Evolutionary conservation across 495 filamentous ascomycete genomes (phyloP), one percentile per base, ranked within the genome.

Genomic region (Xanthoparmelia taractica): DNA sequence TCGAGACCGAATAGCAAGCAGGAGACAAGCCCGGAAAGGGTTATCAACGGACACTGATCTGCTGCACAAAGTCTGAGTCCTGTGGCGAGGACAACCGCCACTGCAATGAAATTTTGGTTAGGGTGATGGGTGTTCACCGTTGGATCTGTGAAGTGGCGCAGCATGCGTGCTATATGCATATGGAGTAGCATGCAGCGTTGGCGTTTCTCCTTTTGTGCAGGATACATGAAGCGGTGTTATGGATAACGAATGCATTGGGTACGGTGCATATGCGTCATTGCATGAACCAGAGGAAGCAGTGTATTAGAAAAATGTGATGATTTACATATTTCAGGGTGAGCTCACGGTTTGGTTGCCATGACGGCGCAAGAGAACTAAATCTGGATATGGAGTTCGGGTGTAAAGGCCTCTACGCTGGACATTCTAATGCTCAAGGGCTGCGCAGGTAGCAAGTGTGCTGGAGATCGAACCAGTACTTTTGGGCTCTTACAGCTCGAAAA

Each of bases 151-250:
- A 54, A n/a, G 17, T 8, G 17, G 29, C 27, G 50, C 27, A 54
- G 50, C 50, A 33, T 33, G 45, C 45, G 27, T 29, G 45, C 13
- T n/a, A 13, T 50, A 27, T 50, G 50, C 17, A 31, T 31, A 4
- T 29, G 48, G 48, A 31, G 48, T 27, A 52, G 48, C 50, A 54
- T 54, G 50, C 50, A 54, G 50, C 50, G 27, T 33, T 33, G 50
- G 50, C 50, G 50, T 54, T 54, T 54, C 17, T 31, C 31, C 8
- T 52, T 17, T 11, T 27, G 17, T 54, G 29, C 50, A 54, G 27
- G 15, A 54, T 54, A 33, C 25, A 29, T 20, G 15, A 54, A 7
- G 15, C 29, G 15, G 27, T 54, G 17, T 1, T 54, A 8, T 20
- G 13, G 29, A 33, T 54, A 23, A 6, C 33, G 33, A 20, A 2